Evolutionary conservation across 2,329 filamentous ascomycete species (phyloP).

Genomic region (Penicillium crustosum): DNA sequence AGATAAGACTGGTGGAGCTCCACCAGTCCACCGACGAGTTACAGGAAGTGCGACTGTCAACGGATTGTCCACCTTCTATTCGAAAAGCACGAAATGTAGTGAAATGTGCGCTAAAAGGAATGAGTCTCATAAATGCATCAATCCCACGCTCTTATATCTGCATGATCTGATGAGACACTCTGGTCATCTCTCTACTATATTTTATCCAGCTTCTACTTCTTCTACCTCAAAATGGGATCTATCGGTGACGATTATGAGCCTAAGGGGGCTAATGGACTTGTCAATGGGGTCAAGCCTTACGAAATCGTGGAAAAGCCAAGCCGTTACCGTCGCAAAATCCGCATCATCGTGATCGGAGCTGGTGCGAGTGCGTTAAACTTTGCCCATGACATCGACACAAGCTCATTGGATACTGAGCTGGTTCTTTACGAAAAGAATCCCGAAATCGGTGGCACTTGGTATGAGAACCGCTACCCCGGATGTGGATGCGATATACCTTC

Average conservation of each 20-base stretch:
- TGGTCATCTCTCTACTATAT: not conserved
- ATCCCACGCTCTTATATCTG: not conserved
- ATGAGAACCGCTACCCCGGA: constrained; percentile 36
- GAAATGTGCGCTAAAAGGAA: not conserved
- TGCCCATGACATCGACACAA: constrained; percentile 17
- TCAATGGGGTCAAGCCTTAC: constrained; percentile 1
- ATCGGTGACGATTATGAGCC: constrained; percentile 4
- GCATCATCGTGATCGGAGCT: constrained; percentile 18
- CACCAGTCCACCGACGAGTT: not conserved
- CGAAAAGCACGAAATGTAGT: not conserved
- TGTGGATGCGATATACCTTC: constrained; percentile 36
- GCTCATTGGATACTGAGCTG: constrained; percentile 19
- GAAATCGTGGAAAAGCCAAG: constrained; percentile 14
- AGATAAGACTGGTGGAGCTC: constrained; percentile 6
- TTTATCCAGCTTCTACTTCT: not conserved
- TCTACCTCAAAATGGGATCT: constrained; percentile 4
- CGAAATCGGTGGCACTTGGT: constrained; percentile 41
- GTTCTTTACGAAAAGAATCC: constrained; percentile 36
- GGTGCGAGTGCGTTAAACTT: constrained; percentile 20
- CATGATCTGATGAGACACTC: not conserved
- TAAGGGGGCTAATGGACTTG: not conserved
- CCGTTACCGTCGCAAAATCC: constrained; percentile 12
- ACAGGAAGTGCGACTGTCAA: not conserved
- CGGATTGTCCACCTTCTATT: not conserved
- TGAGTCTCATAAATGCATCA: constrained; percentile 5